These are phyloP conservation scores for Barnettozyma populi DNA, from an alignment of 805 yeast genomes.

Conservation along the genomic window DNA sequence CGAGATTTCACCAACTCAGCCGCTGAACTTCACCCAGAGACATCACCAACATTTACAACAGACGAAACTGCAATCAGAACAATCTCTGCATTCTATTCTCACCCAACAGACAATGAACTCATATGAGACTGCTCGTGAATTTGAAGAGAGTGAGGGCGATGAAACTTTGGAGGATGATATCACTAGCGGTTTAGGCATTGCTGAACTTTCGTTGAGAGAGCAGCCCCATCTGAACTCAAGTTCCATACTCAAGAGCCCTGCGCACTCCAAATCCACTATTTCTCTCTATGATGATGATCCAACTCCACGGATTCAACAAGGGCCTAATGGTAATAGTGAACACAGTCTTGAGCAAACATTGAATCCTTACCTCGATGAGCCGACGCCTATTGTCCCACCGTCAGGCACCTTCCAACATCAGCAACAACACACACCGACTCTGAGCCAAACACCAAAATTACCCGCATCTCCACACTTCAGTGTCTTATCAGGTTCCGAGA, in stretches of 20 bases:
- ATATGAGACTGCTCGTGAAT: conserved; percentile 21
- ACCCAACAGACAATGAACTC: conserved; percentile 14
- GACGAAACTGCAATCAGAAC: conserved; percentile 1
- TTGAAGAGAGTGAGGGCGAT: not conserved
- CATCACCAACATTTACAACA: not conserved
- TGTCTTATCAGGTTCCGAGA: not conserved
- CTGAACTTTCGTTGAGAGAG: conserved; percentile 9
- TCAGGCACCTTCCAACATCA: not conserved
- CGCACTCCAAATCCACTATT: conserved; percentile 6
- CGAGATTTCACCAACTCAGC: conserved; percentile 24
- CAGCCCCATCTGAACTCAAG: not conserved
- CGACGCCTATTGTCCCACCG: conserved; percentile 4
- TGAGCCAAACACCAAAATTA: not conserved
- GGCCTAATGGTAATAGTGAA: not conserved
- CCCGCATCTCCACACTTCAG: conserved; percentile 7
- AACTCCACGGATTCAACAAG: conserved; percentile 17
- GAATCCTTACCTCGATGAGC: conserved; percentile 2
- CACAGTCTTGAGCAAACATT: not conserved
- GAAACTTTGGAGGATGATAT: not conserved
- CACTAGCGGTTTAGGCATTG: conserved; percentile 16
- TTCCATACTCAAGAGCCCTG: not conserved
- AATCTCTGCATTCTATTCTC: conserved; percentile 13
- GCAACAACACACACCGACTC: conserved; percentile 1
- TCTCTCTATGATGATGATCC: conserved; percentile 18
- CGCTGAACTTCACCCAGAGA: conserved; percentile 15